phyloP scores from a whole-genome alignment of 495 filamentous ascomycete species.

The Penicillium coffeae region DNA sequence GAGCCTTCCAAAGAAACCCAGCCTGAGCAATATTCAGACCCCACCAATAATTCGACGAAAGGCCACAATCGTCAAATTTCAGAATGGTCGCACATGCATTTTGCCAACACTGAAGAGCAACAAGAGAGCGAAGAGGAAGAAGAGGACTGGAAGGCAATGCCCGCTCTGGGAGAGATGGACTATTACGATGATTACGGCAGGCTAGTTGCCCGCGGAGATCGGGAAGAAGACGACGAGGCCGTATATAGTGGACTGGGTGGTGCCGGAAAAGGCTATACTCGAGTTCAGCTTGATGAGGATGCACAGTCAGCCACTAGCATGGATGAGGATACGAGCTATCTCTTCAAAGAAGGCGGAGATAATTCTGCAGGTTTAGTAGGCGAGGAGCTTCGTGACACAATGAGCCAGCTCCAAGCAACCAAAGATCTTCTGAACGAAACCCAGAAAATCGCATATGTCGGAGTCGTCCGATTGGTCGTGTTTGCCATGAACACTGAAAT shows the following conservation, averaged over 20 bases:
- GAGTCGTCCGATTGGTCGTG: conserved; percentile 75
- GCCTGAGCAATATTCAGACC: not conserved
- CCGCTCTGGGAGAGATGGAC: conserved; percentile 84
- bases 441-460: conserved; percentile 95
- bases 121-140: conserved; percentile 37
- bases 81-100: conserved; percentile 88
- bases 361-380: conserved; percentile 64
- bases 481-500: conserved; percentile 68
- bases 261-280: conserved; percentile 90
- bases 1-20: conserved; percentile 3
- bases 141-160: conserved; percentile 86
- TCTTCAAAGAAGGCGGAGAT: conserved; percentile 69
- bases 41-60: conserved; percentile 14
- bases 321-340: conserved; percentile 95
- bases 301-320: conserved; percentile 88
- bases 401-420: conserved; percentile 91
- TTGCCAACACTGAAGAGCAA: conserved; percentile 51
- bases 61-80: conserved; percentile 46
- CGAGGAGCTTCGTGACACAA: conserved; percentile 76
- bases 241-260: conserved; percentile 75
- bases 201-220: conserved; percentile 73
- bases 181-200: conserved; percentile 92
- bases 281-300: conserved; percentile 91
- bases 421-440: conserved; percentile 94
- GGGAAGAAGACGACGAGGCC: conserved; percentile 65